Conservation (phyloP, 23 red algal species). For the Pyropia haitanensis region DNA sequence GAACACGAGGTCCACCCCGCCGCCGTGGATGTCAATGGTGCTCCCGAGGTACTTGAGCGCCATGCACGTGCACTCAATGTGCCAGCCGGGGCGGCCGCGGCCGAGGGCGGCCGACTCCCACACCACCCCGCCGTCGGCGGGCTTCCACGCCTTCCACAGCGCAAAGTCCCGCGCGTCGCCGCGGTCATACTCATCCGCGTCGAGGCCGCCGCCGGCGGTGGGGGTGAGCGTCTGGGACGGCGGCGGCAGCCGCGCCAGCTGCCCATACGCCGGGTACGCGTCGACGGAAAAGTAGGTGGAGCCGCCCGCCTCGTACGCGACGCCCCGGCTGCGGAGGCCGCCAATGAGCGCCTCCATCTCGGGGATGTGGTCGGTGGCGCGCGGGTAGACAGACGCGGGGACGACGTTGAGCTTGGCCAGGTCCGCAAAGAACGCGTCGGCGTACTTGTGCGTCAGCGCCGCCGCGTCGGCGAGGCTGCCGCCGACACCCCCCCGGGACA, state of each 20-base stretch:
- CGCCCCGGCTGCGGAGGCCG: constrained; percentile 17
- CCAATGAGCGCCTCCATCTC: constrained; percentile 66
- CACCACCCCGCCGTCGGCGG: constrained; percentile 56
- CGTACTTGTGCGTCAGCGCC: constrained; percentile 52
- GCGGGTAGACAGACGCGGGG: constrained; percentile 81
- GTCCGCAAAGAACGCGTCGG: constrained; percentile 76
- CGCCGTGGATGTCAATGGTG: constrained; percentile 90
- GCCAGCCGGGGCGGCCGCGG: constrained; percentile 95
- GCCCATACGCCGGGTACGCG: constrained; percentile 72
- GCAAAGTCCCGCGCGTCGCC: constrained; percentile 87
- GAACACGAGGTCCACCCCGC: constrained; percentile 91
- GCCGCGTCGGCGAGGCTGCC: neutral
- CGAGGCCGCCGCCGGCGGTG: neutral
- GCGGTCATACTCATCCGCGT: constrained; percentile 51
- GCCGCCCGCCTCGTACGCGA: constrained; percentile 73
- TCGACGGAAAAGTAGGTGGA: constrained; percentile 79
- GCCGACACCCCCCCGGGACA: constrained; percentile 6
- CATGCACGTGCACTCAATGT: constrained; percentile 98
- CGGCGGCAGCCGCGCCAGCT: constrained; percentile 21
- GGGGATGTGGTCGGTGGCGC: constrained; percentile 83
- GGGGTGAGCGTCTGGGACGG: constrained; percentile 10
- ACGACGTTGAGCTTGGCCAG: constrained; percentile 81
- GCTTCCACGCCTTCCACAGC: constrained; percentile 84
- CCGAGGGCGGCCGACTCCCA: constrained; percentile 59
- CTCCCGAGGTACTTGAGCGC: constrained; percentile 86